Evolutionary conservation across 306 rosid genomes (phyloP), one percentile per base, ranked within the genome.

Genomic region (Geum urbanum): DNA sequence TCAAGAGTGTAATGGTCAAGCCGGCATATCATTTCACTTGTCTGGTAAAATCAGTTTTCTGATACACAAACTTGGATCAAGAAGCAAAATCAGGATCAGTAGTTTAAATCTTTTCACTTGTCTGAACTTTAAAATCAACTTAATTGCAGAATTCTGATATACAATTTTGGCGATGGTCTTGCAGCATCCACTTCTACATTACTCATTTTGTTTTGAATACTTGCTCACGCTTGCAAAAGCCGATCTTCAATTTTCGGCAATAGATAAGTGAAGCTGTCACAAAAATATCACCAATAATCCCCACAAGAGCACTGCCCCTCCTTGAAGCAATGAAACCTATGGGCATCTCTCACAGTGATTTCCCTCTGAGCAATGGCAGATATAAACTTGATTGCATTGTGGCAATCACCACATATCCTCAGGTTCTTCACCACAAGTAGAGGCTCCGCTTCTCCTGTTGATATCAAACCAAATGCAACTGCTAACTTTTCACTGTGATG

Each of bases 341-440:
- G 85, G 64, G 85, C 44, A 74, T 89, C 95, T 74, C 91, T 89
- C 72, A 89, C 85, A 14, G 91, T 85, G 76, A 91, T 89, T 82
- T 89, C 91, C 78, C 98, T 83, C 43, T 85, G 80, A 16, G 84
- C 64, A 70, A 84, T 71, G 44, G 77, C 79, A 8, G 98, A 87
- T 57, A 92, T 86, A 72, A 72, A 82, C 70, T 89, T 89, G 70
- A 89, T 84, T 46, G 94, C 92, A 35, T 82, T 91, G 79, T 91
- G 97, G 71, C 96, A 91, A 77, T 91, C 96, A 66, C 94, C 86
- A 74, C 97, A 88, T 44, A 89, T 91, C 73, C 97, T 79, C 65
- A 89, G 84, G 77, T 91, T 89, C 81, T 87, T 91, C 82, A 86
- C 86, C 65, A 88, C 89, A 74, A 85, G 82, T 72, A 88, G 75